Evolutionary conservation across 2,329 filamentous ascomycete species (phyloP).

Genomic region (Penicillium sp.): DNA sequence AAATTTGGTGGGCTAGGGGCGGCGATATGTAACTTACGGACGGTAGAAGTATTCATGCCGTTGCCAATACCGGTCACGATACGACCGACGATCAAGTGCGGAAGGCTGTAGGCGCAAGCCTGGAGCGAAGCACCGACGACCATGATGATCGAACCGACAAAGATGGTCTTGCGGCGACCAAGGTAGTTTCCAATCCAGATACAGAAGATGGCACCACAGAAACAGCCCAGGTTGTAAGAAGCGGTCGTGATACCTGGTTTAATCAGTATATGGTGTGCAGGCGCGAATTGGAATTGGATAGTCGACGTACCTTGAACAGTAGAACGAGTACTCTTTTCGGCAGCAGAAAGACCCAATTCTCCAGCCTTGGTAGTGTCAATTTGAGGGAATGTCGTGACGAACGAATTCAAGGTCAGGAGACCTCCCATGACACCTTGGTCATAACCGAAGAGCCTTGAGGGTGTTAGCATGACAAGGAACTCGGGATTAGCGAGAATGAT

Average conservation of each 20-base stretch:
- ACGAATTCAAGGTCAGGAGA: constrained; percentile 70
- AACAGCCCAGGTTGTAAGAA: constrained; percentile 55
- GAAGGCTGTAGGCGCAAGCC: constrained; percentile 50
- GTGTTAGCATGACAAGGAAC: constrained; percentile 8
- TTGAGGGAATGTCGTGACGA: constrained; percentile 59
- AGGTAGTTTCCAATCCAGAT: constrained; percentile 58
- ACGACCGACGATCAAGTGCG: constrained; percentile 57
- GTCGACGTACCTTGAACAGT: constrained; percentile 40
- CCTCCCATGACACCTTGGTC: constrained; percentile 78
- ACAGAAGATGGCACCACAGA: constrained; percentile 54
- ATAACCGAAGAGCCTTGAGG: constrained; percentile 58
- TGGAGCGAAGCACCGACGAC: constrained; percentile 56
- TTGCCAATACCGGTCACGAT: constrained; percentile 59
- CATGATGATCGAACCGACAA: constrained; percentile 54
- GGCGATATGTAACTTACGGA: constrained; percentile 59
- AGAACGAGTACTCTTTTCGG: constrained; percentile 47
- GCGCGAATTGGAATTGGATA: background rate
- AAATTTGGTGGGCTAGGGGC: constrained; percentile 13
- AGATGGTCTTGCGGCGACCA: constrained; percentile 57
- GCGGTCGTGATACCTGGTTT: constrained; percentile 45
- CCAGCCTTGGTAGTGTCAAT: constrained; percentile 52
- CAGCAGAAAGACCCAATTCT: constrained; percentile 27
- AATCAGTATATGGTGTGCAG: background rate
- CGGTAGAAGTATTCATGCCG: constrained; percentile 57
- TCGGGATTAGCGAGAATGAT: background rate